Conservation (phyloP, 139 green algal genomes). For the Picochlorum sp. region DNA sequence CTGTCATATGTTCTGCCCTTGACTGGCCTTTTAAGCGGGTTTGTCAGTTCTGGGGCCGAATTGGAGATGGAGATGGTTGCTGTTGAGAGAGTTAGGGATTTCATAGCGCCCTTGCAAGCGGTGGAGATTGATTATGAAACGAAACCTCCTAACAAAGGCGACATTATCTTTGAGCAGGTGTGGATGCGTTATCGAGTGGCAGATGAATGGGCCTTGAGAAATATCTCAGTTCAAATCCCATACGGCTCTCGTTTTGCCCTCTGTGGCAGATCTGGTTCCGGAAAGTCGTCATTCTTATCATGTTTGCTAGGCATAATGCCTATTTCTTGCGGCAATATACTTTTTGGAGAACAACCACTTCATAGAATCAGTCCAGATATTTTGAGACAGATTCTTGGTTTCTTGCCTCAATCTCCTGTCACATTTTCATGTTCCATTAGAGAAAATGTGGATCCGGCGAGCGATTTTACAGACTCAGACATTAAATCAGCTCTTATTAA, state of each 20-base stretch:
- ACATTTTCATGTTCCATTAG: constrained; percentile 54
- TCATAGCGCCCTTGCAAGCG: not conserved
- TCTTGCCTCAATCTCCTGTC: constrained; percentile 57
- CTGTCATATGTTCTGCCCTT: constrained; percentile 73
- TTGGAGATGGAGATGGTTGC: constrained; percentile 75
- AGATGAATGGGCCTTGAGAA: constrained; percentile 22
- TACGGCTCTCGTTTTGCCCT: constrained; percentile 31
- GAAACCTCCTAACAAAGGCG: not conserved
- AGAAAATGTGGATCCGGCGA: constrained; percentile 56
- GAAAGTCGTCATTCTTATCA: constrained; percentile 53
- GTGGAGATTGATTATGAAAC: not conserved
- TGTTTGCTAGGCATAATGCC: constrained; percentile 45
- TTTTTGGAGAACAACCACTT: constrained; percentile 15
- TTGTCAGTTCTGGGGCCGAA: constrained; percentile 58
- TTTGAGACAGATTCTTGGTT: constrained; percentile 30
- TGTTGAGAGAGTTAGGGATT: constrained; percentile 51
- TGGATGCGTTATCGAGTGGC: constrained; percentile 26
- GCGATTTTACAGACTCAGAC: constrained; percentile 12
- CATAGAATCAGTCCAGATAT: constrained; percentile 6
- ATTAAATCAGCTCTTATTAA: too few species aligned
- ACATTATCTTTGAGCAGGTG: constrained; percentile 16
- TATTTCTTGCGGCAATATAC: constrained; percentile 19
- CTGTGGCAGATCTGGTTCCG: constrained; percentile 43
- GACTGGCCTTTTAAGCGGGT: constrained; percentile 57
- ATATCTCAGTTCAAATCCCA: constrained; percentile 19